Conservation (phyloP, 2,329 filamentous ascomycete species). For the Diaporthe ampelina region DNA sequence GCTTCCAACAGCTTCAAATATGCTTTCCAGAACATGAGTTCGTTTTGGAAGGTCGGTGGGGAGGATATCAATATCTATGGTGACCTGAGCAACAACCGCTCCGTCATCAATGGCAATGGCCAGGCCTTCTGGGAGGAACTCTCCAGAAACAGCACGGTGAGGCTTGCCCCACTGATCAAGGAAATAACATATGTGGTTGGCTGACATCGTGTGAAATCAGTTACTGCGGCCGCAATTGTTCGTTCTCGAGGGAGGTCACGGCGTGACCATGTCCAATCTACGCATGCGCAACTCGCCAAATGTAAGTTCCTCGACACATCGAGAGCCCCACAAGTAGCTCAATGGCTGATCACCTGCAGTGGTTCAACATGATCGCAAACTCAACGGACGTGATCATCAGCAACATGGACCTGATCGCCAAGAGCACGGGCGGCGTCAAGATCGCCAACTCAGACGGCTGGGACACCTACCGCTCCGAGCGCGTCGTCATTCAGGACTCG, state of each 20-base stretch:
- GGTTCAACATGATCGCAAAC: constrained; percentile 69
- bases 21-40: constrained; percentile 68
- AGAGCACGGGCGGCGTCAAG: constrained; percentile 58
- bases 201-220: neutral
- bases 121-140: constrained; percentile 68
- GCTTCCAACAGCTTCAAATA: constrained; percentile 63
- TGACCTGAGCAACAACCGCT: constrained; percentile 45
- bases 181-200: neutral
- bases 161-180: neutral
- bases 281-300: constrained; percentile 70
- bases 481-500: constrained; percentile 54
- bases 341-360: constrained; percentile 45
- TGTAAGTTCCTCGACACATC: constrained; percentile 8
- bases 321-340: rapidly evolving
- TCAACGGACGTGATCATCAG: constrained; percentile 66
- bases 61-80: constrained; percentile 71
- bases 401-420: constrained; percentile 60
- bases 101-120: constrained; percentile 71
- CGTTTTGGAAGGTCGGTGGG: constrained; percentile 71
- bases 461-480: constrained; percentile 55
- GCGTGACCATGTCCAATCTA: constrained; percentile 63
- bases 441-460: constrained; percentile 61
- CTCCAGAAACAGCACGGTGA: constrained; percentile 62
- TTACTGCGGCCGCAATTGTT: constrained; percentile 67
- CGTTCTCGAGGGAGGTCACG: constrained; percentile 64